Evolutionary conservation across 768 basidiomycete genomes (phyloP).

Genomic region (Cubamyces lactineus): DNA sequence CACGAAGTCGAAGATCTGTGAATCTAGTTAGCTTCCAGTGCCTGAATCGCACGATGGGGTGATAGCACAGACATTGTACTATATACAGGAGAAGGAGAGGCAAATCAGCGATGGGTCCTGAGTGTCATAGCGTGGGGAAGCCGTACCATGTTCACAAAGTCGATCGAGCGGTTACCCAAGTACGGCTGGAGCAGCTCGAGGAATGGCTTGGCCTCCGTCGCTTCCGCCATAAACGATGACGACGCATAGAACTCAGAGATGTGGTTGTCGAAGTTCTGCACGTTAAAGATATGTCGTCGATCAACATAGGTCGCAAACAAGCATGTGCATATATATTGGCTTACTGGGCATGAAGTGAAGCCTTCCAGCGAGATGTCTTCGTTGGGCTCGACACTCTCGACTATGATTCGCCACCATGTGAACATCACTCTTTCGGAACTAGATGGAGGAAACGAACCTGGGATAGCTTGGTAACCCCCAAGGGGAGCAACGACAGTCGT

Average conservation of each 20-base stretch:
- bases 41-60: not conserved
- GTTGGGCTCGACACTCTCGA: constrained; percentile 32
- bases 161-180: constrained; percentile 32
- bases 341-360: constrained; percentile 29
- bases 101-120: not conserved
- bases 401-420: constrained; percentile 3
- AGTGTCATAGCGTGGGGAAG: not conserved
- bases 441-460: no score
- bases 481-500: constrained; percentile 58
- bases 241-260: constrained; percentile 37
- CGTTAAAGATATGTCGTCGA: not conserved
- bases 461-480: constrained; percentile 62
- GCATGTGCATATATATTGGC: constrained; percentile 10
- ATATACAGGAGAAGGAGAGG: not conserved
- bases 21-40: not conserved
- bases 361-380: constrained; percentile 31
- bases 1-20: constrained; percentile 41
- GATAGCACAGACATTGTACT: not conserved
- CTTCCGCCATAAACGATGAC: constrained; percentile 28
- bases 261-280: constrained; percentile 29
- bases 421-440: not conserved
- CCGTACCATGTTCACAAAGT: constrained; percentile 33
- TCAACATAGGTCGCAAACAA: not conserved
- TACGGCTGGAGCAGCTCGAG: constrained; percentile 32
- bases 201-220: constrained; percentile 30